Evolutionary conservation across 805 yeast species (phyloP).

Genomic region (Candida coquimbonensis): DNA sequence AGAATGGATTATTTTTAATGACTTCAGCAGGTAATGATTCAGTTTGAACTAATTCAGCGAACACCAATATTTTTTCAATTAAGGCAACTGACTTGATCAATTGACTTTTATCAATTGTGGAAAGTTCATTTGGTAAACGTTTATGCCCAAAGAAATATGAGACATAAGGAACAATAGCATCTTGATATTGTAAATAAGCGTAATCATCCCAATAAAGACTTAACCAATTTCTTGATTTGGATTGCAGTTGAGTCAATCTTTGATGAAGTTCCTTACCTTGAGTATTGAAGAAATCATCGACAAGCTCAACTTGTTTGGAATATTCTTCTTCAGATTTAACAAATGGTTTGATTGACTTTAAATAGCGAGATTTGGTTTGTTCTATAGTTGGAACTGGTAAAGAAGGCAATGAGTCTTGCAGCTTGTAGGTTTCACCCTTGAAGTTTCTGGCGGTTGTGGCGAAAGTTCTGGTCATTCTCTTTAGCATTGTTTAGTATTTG

Average conservation of each 20-base stretch:
- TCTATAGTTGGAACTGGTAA: constrained; percentile 83
- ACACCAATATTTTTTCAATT: constrained; percentile 58
- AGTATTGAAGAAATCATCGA: constrained; percentile 65
- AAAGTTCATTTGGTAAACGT: constrained; percentile 40
- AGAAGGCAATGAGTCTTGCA: constrained; percentile 68
- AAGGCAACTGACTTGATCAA: constrained; percentile 71
- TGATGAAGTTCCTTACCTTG: constrained; percentile 62
- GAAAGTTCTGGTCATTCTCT: constrained; percentile 22
- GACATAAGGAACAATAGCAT: constrained; percentile 91
- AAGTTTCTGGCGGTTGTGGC: constrained; percentile 16
- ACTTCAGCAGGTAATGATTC: constrained; percentile 77
- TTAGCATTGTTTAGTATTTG: background rate
- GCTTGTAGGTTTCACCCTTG: constrained; percentile 65
- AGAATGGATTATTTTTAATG: constrained; percentile 72
- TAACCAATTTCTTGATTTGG: constrained; percentile 69
- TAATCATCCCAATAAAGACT: constrained; percentile 90
- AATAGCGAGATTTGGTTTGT: constrained; percentile 62
- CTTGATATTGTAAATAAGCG: constrained; percentile 85
- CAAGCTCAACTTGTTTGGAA: constrained; percentile 45
- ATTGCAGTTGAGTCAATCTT: constrained; percentile 46
- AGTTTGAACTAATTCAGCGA: constrained; percentile 56
- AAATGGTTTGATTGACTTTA: constrained; percentile 67
- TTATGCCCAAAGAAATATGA: constrained; percentile 85
- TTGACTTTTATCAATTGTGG: constrained; percentile 52
- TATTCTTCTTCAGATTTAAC: constrained; percentile 44